Evolutionary conservation across 2,329 filamentous ascomycete genomes (phyloP), one percentile per base, ranked within the genome.

Genomic region (Botrytis medusae): DNA sequence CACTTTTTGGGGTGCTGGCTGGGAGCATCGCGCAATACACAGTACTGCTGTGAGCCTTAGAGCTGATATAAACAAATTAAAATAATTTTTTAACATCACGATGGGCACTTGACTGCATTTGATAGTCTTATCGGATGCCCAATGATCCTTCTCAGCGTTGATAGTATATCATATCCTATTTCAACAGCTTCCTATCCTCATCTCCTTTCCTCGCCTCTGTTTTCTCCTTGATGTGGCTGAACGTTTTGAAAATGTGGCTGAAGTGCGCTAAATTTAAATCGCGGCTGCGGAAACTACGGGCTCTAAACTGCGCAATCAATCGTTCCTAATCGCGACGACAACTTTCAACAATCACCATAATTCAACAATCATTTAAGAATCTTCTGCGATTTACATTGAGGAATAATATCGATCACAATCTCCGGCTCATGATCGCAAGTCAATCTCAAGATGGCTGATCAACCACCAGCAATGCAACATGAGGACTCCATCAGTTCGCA

Each of bases 401-500:
- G 1, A 42, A 67, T 29, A 62, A 77, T 34, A 61, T 48, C 40
- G 74, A 54, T 32, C 54, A 29, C 25, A 9, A 62, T 9, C 75
- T 63, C 73, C 74, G 75, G 75, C 73, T 63, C 70, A 79, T 79
- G 79, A 79, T 75, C 77, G 75, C 75, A 64, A 75, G 48, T 74
- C 63, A 40, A 10, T 46, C 69, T 70, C 74, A 79, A 73, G 68
- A 81, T 81, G 80, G 74, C 80, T 74, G 77, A 80, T 69, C 69
- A 75, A 75, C 75, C 76, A 77, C 76, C 77, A 32, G 72, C 70
- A 37, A 74, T 79, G 73, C 75, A 74, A 44, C 79, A 79, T 63
- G 78, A 79, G 62, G 87, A 88, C 81, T 89, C 87, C 65, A 86
- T 89, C 78, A 82, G 84, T 74, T 88, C 87, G 57, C 85, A 87